phyloP scores from a whole-genome alignment of 1,139 yeast species.

The Lodderomyces pseudojiufengensis region DNA sequence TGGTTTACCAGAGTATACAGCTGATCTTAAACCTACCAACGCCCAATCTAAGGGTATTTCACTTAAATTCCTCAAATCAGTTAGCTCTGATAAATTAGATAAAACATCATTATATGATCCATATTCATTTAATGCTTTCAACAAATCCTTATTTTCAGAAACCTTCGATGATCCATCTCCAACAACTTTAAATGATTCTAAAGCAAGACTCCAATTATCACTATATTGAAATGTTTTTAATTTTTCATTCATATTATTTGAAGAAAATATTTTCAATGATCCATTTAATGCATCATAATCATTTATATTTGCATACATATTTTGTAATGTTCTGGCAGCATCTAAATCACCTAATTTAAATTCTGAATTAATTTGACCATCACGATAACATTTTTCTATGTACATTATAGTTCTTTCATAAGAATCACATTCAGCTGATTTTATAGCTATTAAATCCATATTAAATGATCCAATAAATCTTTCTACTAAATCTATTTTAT shows the following conservation, averaged over 20 bases:
- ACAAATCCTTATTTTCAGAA: conserved; percentile 32
- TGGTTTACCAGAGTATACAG: conserved; percentile 62
- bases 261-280: conserved; percentile 68
- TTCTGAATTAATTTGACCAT: conserved; percentile 31
- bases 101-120: conserved; percentile 43
- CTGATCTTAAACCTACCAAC: conserved; percentile 68
- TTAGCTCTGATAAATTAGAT: conserved; percentile 28
- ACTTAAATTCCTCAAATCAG: conserved; percentile 21
- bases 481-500: conserved; percentile 37
- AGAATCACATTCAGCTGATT: conserved; percentile 81
- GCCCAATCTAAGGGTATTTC: conserved; percentile 52
- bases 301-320: conserved; percentile 80
- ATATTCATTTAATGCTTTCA: conserved; percentile 39
- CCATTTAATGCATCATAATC: conserved; percentile 93
- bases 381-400: conserved; percentile 70
- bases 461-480: conserved; percentile 55
- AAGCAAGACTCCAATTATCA: conserved; percentile 84
- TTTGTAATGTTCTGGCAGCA: conserved; percentile 57
- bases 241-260: conserved; percentile 66
- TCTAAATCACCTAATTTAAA: conserved; percentile 30
- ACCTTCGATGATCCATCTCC: conserved; percentile 36
- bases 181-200: conserved; percentile 75
- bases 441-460: conserved; percentile 64
- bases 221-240: conserved; percentile 78
- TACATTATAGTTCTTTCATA: conserved; percentile 88